phyloP scores from a whole-genome alignment of 192 early-diverging fungal species.

The Chytriomyces hyalinus region DNA sequence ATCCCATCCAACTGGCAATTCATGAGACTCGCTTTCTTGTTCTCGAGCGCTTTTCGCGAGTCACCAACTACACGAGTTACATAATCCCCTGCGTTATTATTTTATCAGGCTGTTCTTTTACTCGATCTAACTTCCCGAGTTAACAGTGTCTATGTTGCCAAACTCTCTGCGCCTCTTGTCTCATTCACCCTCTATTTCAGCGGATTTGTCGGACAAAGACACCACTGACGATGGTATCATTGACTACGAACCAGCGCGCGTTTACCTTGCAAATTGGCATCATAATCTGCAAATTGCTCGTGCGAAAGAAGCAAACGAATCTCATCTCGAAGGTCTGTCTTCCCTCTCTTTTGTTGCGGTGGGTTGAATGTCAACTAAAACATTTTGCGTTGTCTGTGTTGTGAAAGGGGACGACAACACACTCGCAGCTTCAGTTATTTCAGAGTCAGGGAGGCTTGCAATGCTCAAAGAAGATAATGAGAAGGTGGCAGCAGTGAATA shows the following conservation, averaged over 20 bases:
- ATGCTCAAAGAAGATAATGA: conserved; percentile 33
- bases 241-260: conserved; percentile 57
- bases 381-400: too few relatives aligned
- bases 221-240: conserved; percentile 37
- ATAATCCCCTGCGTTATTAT: conserved; percentile 17
- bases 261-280: conserved; percentile 51
- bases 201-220: too few relatives aligned
- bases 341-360: too few relatives aligned
- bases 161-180: too few relatives aligned
- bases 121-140: too few relatives aligned
- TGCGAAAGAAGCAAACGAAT: too few relatives aligned
- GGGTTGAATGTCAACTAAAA: too few relatives aligned
- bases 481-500: not conserved
- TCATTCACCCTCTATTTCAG: too few relatives aligned
- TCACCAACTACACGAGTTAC: conserved; percentile 46
- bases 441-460: conserved; percentile 1
- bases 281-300: conserved; percentile 44
- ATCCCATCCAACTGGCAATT: conserved; percentile 8
- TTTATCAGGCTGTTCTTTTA: too few relatives aligned
- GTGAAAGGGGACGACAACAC: not conserved
- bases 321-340: too few relatives aligned
- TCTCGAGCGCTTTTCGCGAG: conserved; percentile 56
- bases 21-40: conserved; percentile 51
- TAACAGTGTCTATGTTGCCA: too few relatives aligned
- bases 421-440: not conserved